Evolutionary conservation across 306 rosid genomes (phyloP), one percentile per base, ranked within the genome.

Genomic region (Lathyrus tuberosus): DNA sequence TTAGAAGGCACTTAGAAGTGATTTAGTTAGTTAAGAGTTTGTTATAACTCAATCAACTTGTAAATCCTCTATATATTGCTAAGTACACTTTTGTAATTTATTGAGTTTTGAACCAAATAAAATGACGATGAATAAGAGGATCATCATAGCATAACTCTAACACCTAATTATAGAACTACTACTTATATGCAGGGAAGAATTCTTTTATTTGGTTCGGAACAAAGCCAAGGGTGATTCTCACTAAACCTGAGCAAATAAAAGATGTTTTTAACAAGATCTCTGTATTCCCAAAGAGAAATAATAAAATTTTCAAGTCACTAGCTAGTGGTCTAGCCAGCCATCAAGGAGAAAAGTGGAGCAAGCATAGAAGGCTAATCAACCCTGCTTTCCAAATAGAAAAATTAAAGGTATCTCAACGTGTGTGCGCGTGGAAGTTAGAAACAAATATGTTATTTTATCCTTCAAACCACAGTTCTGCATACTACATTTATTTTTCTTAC

Each of bases 271-370:
- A 76, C 69, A 81, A 69, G 28, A 42, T 3, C 0, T 16, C 30
- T 13, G 90, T 79, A 14, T 81, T 86, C 17, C 51, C 5, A 3
- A 84, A 75, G 72, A 54, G 63, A 8, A 0, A 6, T 0, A 0
- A 74, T 64, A 79, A 81, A 1, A 47, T 69, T 10, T 3, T n/a
- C n/a, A 15, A 13, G 48, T 26, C 67, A 4, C 73, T 82, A 1
- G 67, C 8, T 40, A 5, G 54, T 13, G 91, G 91, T 16, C 35
- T 80, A 3, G 41, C 5, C 10, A 20, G 0, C 14, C 6, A 28
- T 31, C 84, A 82, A 8, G 86, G 82, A 33, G 77, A 80, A 35
- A 82, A 82, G 65, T 86, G 89, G 89, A 80, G 71, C 57, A 86
- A 67, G 54, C 85, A 81, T 51, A 74, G 89, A 71, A 86, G 63